Conservation (phyloP, 495 filamentous ascomycete genomes). For the Aspergillus olivimuriae region DNA sequence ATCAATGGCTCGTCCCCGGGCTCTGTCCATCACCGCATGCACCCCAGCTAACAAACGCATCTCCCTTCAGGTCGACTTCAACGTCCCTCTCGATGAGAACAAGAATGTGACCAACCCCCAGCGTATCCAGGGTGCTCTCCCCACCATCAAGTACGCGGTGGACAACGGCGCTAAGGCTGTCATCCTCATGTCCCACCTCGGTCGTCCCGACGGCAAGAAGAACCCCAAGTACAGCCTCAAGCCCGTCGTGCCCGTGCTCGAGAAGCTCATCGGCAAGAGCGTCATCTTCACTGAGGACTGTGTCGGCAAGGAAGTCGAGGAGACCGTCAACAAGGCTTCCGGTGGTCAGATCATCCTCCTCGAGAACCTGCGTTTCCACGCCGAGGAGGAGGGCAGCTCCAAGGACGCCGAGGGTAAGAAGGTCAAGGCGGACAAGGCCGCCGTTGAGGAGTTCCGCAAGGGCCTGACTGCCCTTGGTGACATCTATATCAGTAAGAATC, state of each 20-base stretch:
- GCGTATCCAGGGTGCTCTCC: conserved; percentile 93
- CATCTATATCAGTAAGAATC: conserved; percentile 82
- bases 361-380: conserved; percentile 97
- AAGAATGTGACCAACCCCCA: conserved; percentile 97
- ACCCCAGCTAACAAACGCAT: too few species aligned
- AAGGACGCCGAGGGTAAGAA: conserved; percentile 94
- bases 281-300: conserved; percentile 89
- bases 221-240: conserved; percentile 92
- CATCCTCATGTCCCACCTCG: conserved; percentile 97
- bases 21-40: too few species aligned
- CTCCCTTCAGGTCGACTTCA: conserved; percentile 87
- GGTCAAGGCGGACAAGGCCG: conserved; percentile 90
- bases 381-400: conserved; percentile 92
- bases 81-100: conserved; percentile 87
- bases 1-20: neutral
- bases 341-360: conserved; percentile 84
- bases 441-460: conserved; percentile 90
- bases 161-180: conserved; percentile 93
- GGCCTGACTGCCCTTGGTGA: conserved; percentile 91
- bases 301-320: conserved; percentile 84
- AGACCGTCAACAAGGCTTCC: conserved; percentile 74
- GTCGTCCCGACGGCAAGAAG: conserved; percentile 83
- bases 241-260: conserved; percentile 84
- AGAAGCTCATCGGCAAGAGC: conserved; percentile 75
- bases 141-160: conserved; percentile 96